Base-by-base conservation (phyloP, 352 stramenopile genomes). In the Phytophthora kernoviae region DNA sequence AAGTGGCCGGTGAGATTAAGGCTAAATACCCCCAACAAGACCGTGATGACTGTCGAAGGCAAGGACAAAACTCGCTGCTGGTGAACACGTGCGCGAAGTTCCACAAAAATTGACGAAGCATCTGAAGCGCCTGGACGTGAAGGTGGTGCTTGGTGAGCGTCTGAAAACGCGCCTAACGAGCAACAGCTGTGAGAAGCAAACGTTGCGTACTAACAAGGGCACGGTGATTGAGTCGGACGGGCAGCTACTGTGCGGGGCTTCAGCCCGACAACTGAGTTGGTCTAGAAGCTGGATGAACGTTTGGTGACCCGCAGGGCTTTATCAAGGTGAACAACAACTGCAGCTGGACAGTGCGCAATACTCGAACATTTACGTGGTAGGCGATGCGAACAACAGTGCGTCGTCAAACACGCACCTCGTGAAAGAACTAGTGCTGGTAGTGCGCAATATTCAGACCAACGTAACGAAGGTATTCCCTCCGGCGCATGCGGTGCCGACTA, bases 1-100 rank as follows among this genome's bases (percentile, higher is more conserved):
- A 88, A 54, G 57, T 90, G 48, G 80, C 80, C 0, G 79, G 69
- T 12, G 79, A 87, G 46, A 86, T 90, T 54, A 73, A 75, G n/a
- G 26, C 58, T 27, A 73, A 79, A 48, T 87, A 73, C 65, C 76
- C n/a, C 80, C 18, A 62, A 50, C 39, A 90, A 90, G 62, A 72
- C 47, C 8, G 75, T 90, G 15, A 88, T 71, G 18, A 79, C 88
- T 45, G 42, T 87, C 30, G 67, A 87, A 18, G 53, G 48, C 3
- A 65, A 65, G 3, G 48, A 62, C 14, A 52, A 70, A n/a, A 37
- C 60, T 88, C 18, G 47, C 84, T 5, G 54, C 53, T 1, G 54
- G 48, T 30, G 61, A 75, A 40, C 54, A 81, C 27, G 49, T 88
- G 18, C 56, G 41, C 17, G 65, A 81, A 81, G 59, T 85, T 88